Evolutionary conservation across 805 yeast genomes (phyloP), one percentile per base, ranked within the genome.

Genomic region (Cyberlindnera mrakii): DNA sequence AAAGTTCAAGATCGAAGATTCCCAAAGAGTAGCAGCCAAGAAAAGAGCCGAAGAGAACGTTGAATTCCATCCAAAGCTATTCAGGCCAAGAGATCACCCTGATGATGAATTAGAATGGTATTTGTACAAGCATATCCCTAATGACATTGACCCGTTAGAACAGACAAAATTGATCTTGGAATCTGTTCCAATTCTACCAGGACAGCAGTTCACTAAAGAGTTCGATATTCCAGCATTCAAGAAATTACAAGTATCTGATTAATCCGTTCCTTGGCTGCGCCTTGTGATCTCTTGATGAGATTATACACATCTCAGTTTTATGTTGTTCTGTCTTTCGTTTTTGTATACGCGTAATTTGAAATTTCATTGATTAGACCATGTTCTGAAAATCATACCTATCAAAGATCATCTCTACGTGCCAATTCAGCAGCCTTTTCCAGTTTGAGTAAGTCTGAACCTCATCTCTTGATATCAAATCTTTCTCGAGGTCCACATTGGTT

Each of bases 1-100:
- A 59, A 93, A 93, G 65, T 84, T 71, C 58, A 76, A 78, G 52
- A 87, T 93, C 43, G 99, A 93, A 65, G 85, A 87, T 47, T 72
- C 72, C n/a, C 99, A 93, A 66, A 77, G 99, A 60, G 65, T 66
- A 16, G 65, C 70, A 34, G 88, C 96, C 14, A 83, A 80, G 60
- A 73, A 78, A 54, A 75, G 98, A 53, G 64, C 67, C 16, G 96
- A 84, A 51, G 84, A 82, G 39, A 95, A 91, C 13, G 81, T 75
- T 1, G 89, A 81, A 51, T 89, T 85, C 63, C 79, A 77, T 51
- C 96, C 97, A 18, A 80, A 80, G 57, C 64, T 88, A 35, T 91
- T 91, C 66, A 77, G 72, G 57, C 71, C 64, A 13, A 65, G 72
- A 6, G 49, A 69, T 11, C 62, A 63, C 23, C 62, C 66, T 4